Conservation (phyloP, 768 basidiomycete genomes). For the Amanita polypyramis region DNA sequence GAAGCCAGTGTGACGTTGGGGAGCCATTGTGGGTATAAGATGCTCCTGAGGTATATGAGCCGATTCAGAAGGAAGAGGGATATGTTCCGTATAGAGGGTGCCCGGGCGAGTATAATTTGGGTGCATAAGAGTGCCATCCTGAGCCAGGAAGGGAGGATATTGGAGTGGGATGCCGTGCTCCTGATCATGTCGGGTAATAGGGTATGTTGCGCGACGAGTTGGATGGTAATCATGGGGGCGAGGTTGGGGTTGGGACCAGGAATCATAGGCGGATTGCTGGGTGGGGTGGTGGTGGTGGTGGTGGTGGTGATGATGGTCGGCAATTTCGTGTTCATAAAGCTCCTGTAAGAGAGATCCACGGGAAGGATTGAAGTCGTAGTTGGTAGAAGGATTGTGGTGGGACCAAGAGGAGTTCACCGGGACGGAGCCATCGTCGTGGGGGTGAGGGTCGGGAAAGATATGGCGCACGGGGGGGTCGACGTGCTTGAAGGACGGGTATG, state of each 20-base stretch:
- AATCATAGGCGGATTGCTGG: neutral
- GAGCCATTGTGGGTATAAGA: conserved; percentile 24
- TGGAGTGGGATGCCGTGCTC: conserved; percentile 31
- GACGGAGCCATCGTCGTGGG: conserved; percentile 30
- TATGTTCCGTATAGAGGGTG: conserved; percentile 24
- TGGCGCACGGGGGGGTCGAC: conserved; percentile 36
- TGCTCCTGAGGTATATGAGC: conserved; percentile 24
- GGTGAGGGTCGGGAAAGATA: conserved; percentile 38
- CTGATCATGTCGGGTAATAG: conserved; percentile 66
- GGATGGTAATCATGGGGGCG: conserved; percentile 35
- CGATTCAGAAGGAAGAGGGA: conserved; percentile 18
- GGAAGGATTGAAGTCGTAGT: conserved; percentile 29
- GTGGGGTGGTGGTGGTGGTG: conserved; percentile 30
- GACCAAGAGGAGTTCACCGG: conserved; percentile 2
- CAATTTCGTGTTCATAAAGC: conserved; percentile 53
- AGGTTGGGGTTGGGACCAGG: conserved; percentile 16
- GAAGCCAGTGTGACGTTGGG: conserved; percentile 33
- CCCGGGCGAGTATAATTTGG: conserved; percentile 25
- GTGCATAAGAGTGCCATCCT: conserved; percentile 31
- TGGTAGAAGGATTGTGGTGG: conserved; percentile 1
- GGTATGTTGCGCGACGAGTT: conserved; percentile 63
- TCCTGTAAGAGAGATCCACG: conserved; percentile 57
- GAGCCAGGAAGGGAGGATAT: conserved; percentile 31
- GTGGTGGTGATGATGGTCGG: conserved; percentile 31
- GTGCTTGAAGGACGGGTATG: conserved; percentile 16